Conservation (phyloP, 805 yeast species). For the Saturnispora halmiae region DNA sequence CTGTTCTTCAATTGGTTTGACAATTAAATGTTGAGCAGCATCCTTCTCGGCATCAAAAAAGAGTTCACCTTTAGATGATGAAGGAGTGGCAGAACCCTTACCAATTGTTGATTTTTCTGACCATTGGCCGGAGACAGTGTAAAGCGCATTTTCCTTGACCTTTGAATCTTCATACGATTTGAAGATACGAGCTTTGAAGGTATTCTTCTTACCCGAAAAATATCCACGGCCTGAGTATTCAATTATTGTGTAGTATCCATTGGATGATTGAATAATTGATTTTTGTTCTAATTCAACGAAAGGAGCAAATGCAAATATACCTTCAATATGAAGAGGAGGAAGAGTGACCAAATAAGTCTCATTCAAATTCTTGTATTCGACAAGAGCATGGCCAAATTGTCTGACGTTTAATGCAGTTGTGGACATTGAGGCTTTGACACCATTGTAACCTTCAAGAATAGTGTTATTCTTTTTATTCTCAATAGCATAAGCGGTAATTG, state of each 20-base stretch:
- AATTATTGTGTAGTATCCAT: constrained; percentile 63
- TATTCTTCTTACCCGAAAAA: constrained; percentile 88
- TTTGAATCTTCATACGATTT: constrained; percentile 40
- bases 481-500: constrained; percentile 87
- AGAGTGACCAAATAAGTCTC: constrained; percentile 76
- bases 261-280: constrained; percentile 73
- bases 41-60: constrained; percentile 55
- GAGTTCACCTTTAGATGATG: constrained; percentile 37
- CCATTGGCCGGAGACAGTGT: constrained; percentile 90
- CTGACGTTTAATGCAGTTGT: constrained; percentile 71
- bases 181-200: constrained; percentile 78
- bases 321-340: constrained; percentile 93
- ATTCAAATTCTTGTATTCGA: constrained; percentile 49
- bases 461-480: constrained; percentile 63
- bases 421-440: constrained; percentile 75
- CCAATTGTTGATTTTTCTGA: constrained; percentile 60
- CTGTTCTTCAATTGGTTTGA: constrained; percentile 79
- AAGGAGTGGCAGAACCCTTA: constrained; percentile 41
- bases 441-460: constrained; percentile 78
- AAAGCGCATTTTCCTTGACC: constrained; percentile 56
- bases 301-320: constrained; percentile 83
- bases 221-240: constrained; percentile 92
- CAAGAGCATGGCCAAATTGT: constrained; percentile 85
- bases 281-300: constrained; percentile 90
- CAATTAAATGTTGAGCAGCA: constrained; percentile 48